Conservation (phyloP, 148 eudicot genomes). For the Vaccinium vitisidaea region DNA sequence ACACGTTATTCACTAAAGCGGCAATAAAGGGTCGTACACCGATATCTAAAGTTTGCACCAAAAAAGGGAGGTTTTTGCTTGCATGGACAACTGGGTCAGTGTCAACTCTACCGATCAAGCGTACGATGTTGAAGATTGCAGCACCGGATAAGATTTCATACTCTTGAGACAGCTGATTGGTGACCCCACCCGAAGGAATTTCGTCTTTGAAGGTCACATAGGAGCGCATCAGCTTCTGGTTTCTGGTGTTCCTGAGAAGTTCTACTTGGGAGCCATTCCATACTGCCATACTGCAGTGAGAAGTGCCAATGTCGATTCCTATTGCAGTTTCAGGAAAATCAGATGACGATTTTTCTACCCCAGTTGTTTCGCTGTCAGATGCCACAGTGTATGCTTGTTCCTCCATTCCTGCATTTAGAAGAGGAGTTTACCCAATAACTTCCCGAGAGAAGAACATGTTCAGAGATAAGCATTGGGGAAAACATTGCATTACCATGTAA, state of each 20-base stretch:
- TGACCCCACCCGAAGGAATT: slow-evolving; percentile 63
- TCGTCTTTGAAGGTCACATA: slow-evolving; percentile 82
- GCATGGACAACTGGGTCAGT: slow-evolving; percentile 79
- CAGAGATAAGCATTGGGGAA: background rate
- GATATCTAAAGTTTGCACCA: slow-evolving; percentile 71
- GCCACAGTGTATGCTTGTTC: slow-evolving; percentile 81
- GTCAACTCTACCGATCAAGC: slow-evolving; percentile 78
- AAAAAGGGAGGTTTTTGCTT: slow-evolving; percentile 73
- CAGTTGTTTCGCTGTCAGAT: slow-evolving; percentile 77
- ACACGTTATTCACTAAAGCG: slow-evolving; percentile 68
- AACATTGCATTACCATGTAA: background rate
- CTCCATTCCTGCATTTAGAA: slow-evolving; percentile 56
- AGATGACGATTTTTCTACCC: slow-evolving; percentile 59
- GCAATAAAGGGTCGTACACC: slow-evolving; percentile 90
- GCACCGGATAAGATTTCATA: slow-evolving; percentile 69
- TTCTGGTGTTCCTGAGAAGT: slow-evolving; percentile 62
- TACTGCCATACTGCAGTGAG: slow-evolving; percentile 74
- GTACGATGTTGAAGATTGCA: slow-evolving; percentile 75
- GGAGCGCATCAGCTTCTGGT: slow-evolving; percentile 70
- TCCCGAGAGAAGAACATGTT: background rate
- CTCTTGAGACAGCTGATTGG: slow-evolving; percentile 56
- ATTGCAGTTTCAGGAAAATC: slow-evolving; percentile 63
- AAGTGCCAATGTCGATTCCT: slow-evolving; percentile 88
- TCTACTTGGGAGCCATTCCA: slow-evolving; percentile 86
- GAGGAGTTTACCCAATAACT: background rate